phyloP scores from a whole-genome alignment of 176 grass and related monocot species.

The maize (Zea mays) region Zm-B73-REFERENCE-NAM-5.0 NC_050099.1:90276001-90276500 shows the following conservation, averaged over 20 bases:
- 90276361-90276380: neutral
- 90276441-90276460: no score
- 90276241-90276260: no score
- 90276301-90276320: neutral
- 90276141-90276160: neutral
- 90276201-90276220: no score
- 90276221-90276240: no score
- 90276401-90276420: neutral
- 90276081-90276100: constrained; percentile 84
- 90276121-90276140: constrained; percentile 49
- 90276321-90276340: neutral
- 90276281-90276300: neutral
- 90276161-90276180: neutral
- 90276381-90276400: neutral
- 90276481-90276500: no score
- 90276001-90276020: no score
- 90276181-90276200: no score
- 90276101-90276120: constrained; percentile 97
- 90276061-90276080: constrained; percentile 88
- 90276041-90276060: constrained; percentile 94
- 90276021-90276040: no score
- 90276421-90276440: neutral
- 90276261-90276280: no score
- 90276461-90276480: no score
- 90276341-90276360: neutral